These are phyloP conservation scores for Hymenoscyphus albidus DNA, from an alignment of 2,329 filamentous ascomycete species.

Conservation along the genomic window DNA sequence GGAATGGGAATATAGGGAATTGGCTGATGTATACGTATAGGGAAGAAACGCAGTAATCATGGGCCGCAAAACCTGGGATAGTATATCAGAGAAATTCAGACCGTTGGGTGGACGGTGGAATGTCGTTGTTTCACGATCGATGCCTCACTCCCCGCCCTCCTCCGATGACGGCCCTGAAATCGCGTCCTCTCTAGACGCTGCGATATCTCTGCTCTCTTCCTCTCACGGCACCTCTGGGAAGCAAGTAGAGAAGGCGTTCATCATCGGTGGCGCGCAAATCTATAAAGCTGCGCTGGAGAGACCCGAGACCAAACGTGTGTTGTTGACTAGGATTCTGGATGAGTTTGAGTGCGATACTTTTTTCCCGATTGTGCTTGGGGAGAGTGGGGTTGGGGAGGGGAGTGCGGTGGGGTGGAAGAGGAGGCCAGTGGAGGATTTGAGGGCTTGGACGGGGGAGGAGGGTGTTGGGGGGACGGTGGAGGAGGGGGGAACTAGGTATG, in stretches of 20 bases:
- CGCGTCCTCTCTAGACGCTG: neutral
- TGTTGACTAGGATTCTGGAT: constrained; percentile 64
- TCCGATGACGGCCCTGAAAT: neutral
- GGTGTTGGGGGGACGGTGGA: constrained; percentile 49
- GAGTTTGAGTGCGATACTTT: constrained; percentile 76
- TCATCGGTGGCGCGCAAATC: constrained; percentile 87
- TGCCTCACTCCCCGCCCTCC: constrained; percentile 13
- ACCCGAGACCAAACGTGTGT: constrained; percentile 54
- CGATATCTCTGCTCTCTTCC: neutral
- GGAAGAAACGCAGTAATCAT: constrained; percentile 77
- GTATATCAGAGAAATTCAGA: constrained; percentile 72
- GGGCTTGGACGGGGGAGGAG: constrained; percentile 54
- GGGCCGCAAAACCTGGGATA: constrained; percentile 96
- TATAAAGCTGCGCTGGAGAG: constrained; percentile 68
- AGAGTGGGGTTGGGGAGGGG: constrained; percentile 29
- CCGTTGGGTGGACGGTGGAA: constrained; percentile 79
- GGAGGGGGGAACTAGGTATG: constrained; percentile 63
- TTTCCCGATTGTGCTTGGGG: constrained; percentile 58
- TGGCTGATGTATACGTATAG: constrained; percentile 14
- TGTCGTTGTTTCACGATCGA: constrained; percentile 68
- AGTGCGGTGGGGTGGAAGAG: constrained; percentile 50
- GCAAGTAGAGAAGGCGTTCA: constrained; percentile 51
- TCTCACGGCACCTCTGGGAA: no score
- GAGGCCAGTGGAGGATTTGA: constrained; percentile 47
- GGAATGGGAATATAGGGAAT: neutral